Base-by-base conservation (phyloP, 2,329 filamentous ascomycete genomes). In the Aspergillus terreus region DNA sequence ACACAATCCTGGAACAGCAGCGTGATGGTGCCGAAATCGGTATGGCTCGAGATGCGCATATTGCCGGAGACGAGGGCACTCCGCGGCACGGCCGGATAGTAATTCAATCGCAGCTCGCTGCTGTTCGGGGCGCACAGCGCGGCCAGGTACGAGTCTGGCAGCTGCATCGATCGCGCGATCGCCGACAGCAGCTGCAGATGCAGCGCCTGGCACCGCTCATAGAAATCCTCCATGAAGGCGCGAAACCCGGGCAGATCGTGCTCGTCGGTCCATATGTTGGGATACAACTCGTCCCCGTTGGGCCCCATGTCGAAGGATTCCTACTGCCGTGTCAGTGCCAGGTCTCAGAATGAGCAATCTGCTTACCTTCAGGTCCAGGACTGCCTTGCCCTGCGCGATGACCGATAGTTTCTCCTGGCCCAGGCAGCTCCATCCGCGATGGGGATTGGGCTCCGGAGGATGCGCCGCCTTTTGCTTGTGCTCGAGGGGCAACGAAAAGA, bases 401-500 rank as follows among this genome's bases (percentile, higher is more conserved):
- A 51, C 54, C 0, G 55, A 57, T 14, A 61, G 53, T 44, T 64
- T 64, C 48, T 69, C 66, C 17, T 66, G 63, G 19, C 67, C 66
- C 12, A 68, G 53, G 23, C 55, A 60, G 47, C 63, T 64, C 35
- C 64, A 70, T 2, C 67, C 67, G 30, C 67, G 59, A 41, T 70
- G 65, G 1, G 63, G 65, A 6, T 60, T 65, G 9, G 64, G 54
- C 30, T 65, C 51, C 0, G 58, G 58, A 4, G 64, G 64, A 45
- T 70, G 65, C 27, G 64, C 60, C 6, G 66, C 64, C 2, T 59
- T 58, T 55, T 60, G 55, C 44, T 70, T 70, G 12, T 59, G 53
- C 17, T 64, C 62, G 0, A 57, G 43, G 0, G 65, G 59, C 12
- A 69, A 51, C 11, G 50, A 44, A 32, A 65, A 66, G 53, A 66